phyloP scores from a whole-genome alignment of 176 grass and related monocot genomes.

The Phoenix dactylifera region DNA sequence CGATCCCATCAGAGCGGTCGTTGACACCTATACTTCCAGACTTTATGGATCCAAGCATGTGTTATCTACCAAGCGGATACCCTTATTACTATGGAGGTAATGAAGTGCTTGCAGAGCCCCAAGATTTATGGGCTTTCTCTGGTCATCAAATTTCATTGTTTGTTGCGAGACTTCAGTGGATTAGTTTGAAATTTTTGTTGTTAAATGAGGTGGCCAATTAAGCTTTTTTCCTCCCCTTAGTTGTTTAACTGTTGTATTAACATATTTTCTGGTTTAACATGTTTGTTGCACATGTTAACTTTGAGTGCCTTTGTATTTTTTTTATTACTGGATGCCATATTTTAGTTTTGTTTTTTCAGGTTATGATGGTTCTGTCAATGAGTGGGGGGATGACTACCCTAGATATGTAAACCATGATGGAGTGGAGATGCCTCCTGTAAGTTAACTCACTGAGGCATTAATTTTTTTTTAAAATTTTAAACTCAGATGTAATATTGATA shows the following conservation, averaged over 20 bases:
- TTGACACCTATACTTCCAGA: conserved; percentile 70
- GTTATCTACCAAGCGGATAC: conserved; percentile 54
- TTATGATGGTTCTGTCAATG: conserved; percentile 71
- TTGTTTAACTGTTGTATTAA: background rate
- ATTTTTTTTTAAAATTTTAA: background rate
- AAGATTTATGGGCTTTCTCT: no score
- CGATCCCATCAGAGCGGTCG: conserved; percentile 38
- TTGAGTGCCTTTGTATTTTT: background rate
- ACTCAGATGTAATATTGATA: no score
- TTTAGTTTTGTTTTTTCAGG: conserved; percentile 27
- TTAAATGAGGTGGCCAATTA: no score
- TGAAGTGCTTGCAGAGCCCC: no score
- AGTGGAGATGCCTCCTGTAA: conserved; percentile 48
- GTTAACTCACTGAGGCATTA: background rate
- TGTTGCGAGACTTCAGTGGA: no score
- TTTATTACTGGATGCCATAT: background rate
- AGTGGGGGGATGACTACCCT: conserved; percentile 52
- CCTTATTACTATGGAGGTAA: conserved; percentile 67
- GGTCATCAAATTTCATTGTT: no score
- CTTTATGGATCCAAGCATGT: conserved; percentile 63
- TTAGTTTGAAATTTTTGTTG: no score
- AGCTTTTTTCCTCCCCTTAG: no score
- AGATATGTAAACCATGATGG: conserved; percentile 57
- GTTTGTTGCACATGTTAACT: background rate
- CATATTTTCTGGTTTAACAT: background rate